Percentiles rank a stretch among this genome's conserved stretches.
Evolutionary conservation across 2,329 filamentous ascomycete species (phyloP).

Genomic region (Fusarium palustre): DNA sequence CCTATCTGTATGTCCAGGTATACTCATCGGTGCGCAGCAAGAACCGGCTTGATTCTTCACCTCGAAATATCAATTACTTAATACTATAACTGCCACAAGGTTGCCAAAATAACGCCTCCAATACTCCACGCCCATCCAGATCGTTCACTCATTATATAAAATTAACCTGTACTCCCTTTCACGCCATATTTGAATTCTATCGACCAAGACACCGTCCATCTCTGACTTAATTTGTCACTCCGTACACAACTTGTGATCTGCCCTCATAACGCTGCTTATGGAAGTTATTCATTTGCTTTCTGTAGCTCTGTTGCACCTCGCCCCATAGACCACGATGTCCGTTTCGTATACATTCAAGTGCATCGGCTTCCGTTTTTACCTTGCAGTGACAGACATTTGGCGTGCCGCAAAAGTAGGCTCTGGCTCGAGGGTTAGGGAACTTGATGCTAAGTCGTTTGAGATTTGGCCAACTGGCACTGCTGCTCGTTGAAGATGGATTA

Average conservation of each 20-base stretch:
- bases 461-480: constrained; percentile 39
- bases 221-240: constrained; percentile 23
- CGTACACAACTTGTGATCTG: constrained; percentile 42
- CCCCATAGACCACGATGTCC: constrained; percentile 49
- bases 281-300: constrained; percentile 42
- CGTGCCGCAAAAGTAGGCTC: constrained; percentile 47
- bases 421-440: constrained; percentile 40
- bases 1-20: too few relatives aligned
- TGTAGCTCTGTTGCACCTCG: constrained; percentile 47
- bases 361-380: constrained; percentile 39
- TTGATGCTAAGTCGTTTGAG: constrained; percentile 50
- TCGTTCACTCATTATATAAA: not conserved
- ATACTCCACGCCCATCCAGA: not conserved
- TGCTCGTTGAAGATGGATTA: constrained; percentile 42
- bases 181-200: not conserved
- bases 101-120: not conserved
- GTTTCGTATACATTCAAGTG: constrained; percentile 42
- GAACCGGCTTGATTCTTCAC: too few relatives aligned
- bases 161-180: not conserved
- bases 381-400: constrained; percentile 48
- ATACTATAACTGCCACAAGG: not conserved
- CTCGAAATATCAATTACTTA: too few relatives aligned
- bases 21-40: too few relatives aligned
- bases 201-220: not conserved
- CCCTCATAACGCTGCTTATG: constrained; percentile 38